Base-by-base conservation (phyloP, 805 yeast genomes). In the Candida schatavii region DNA sequence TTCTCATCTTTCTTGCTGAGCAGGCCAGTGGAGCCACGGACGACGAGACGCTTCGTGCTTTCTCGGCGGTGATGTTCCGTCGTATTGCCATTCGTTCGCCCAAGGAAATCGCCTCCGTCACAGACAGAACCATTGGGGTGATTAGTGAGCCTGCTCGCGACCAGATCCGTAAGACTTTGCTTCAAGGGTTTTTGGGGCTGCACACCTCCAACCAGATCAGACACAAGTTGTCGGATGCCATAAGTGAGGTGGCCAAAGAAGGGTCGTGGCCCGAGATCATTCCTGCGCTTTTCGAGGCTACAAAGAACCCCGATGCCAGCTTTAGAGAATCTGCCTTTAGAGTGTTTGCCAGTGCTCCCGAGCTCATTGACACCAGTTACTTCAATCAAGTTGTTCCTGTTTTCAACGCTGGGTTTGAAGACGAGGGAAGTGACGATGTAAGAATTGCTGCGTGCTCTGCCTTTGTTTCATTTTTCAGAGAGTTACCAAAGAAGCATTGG, bases 371-470 rank as follows among this genome's bases (percentile, higher is more conserved):
- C 43, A 72, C 72, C 30, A 74, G 77, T 19, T 78, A 78, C 52
- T 64, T 84, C 28, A 61, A 62, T 40, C 76, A 76, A 15, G 64
- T 81, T 13, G 66, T 86, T 40, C 85, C 89, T 11, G 72, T 90
- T 29, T 89, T 90, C 60, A 81, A 79, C 51, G 57, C 77, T 2
- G 98, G 96, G 1, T 91, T 93, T 58, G 82, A 77, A 18, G 98
- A 93, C 61, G 56, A 68, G 2, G n/a, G n/a, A n/a, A 72, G 74
- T 52, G 97, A 88, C 62, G 82, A 81, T 42, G 98, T 93, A 25
- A 80, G 95, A 56, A 86, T 93, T 46, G 84, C 96, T 15, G 87
- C 97, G 3, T 88, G 93, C 48, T 80, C 88, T 15, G 97, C 99
- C 0, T 93, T 88, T 69, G 91, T 89, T 27, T 85, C 95, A 2